Evolutionary conservation across 306 rosid genomes (phyloP).

Genomic region (Fragaria vesca): DNA sequence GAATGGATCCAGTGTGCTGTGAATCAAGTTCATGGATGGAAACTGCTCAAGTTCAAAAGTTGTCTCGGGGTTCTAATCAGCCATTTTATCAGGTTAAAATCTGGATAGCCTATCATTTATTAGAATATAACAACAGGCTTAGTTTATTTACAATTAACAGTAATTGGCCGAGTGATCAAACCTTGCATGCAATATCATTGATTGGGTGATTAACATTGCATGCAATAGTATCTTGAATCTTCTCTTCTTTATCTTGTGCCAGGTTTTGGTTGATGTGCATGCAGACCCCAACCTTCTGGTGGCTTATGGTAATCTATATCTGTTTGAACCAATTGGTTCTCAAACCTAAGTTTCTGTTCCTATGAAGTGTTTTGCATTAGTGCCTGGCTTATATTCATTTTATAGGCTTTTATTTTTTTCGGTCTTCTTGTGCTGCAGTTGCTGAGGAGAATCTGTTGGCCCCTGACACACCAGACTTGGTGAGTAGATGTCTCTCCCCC

Average conservation of each 20-base stretch:
- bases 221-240: constrained; percentile 13
- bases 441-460: constrained; percentile 78
- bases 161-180: not conserved
- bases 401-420: constrained; percentile 3
- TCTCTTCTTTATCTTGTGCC: constrained; percentile 25
- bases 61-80: constrained; percentile 70
- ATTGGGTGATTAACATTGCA: constrained; percentile 5
- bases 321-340: constrained; percentile 10
- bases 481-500: constrained; percentile 25
- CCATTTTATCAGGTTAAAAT: constrained; percentile 80
- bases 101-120: not conserved
- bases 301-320: constrained; percentile 69
- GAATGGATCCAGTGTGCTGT: constrained; percentile 93
- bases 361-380: constrained; percentile 9
- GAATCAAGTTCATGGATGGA: constrained; percentile 96
- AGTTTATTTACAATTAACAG: not conserved
- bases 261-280: constrained; percentile 84
- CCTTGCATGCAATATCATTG: not conserved
- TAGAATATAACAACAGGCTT: not conserved
- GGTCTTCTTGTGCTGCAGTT: constrained; percentile 49
- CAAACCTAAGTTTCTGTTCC: constrained; percentile 5
- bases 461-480: constrained; percentile 68
- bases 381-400: constrained; percentile 21
- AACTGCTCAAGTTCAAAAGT: constrained; percentile 73
- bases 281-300: constrained; percentile 80